Evolutionary conservation across 176 grass and related monocot species (phyloP), one percentile per base, ranked within the genome.

Genomic region (Thalia dealbata): DNA sequence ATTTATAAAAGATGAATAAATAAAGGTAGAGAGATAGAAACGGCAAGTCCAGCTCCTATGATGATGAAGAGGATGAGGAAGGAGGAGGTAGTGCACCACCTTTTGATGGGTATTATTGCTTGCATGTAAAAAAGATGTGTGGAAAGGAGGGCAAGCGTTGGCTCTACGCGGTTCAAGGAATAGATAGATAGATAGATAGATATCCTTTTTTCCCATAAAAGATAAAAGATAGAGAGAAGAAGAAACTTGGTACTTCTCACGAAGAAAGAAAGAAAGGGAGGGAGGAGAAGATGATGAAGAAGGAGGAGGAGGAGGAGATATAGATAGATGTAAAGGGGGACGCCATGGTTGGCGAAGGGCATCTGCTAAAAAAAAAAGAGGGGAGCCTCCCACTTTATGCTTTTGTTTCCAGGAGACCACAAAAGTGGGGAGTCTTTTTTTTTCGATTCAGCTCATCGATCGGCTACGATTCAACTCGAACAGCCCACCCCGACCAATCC

Each of bases 141-240:
- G 67, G 43, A 70, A 70, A 70, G 67, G 67, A 23, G 6, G 38
- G 9, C 41, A 23, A 70, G 67, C 67, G 67, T 70, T 70, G 67
- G 21, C 22, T 50, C 67, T 50, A 70, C 67, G 67, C 67, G 21
- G 14, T 32, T 64, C 16, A 25, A 30, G 61, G 32, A n/a, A n/a
- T n/a, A n/a, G n/a, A n/a, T n/a, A n/a, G n/a, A n/a, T n/a, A n/a
- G n/a, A n/a, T n/a, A n/a, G n/a, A 38, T 38, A 38, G 32, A 38
- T 38, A 38, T 38, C 1, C 32, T 38, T 38, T 38, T 38, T 38
- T 38, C 32, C 32, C 32, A 38, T 2, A 38, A 38, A 18, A 30
- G n/a, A n/a, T n/a, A n/a, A n/a, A n/a, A n/a, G n/a, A n/a, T n/a
- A n/a, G n/a, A n/a, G 3, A 64, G 11, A 30, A 15, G 32, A 22